These are phyloP conservation scores for Hyphopichia homilentoma DNA, from an alignment of 805 yeast species.

Conservation along the genomic window DNA sequence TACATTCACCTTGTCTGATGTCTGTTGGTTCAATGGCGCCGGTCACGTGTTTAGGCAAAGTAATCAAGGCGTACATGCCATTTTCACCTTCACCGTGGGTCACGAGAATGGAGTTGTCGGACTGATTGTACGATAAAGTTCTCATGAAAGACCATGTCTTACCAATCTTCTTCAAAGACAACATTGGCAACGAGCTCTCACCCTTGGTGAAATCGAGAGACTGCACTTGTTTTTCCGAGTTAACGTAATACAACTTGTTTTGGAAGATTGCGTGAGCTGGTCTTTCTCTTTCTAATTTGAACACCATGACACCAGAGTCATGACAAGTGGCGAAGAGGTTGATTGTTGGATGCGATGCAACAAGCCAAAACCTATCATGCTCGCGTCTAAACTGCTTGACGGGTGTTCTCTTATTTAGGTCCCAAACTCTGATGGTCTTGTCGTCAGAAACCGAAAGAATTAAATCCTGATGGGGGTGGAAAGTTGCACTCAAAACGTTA, in stretches of 20 bases:
- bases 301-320: conserved; percentile 96
- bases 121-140: conserved; percentile 84
- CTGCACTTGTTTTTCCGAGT: conserved; percentile 83
- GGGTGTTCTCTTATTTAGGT: conserved; percentile 86
- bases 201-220: conserved; percentile 64
- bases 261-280: conserved; percentile 80
- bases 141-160: conserved; percentile 83
- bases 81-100: conserved; percentile 71
- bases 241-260: conserved; percentile 71
- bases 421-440: conserved; percentile 96
- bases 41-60: conserved; percentile 79
- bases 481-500: conserved; percentile 81
- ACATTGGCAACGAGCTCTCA: conserved; percentile 69
- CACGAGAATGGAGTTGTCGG: conserved; percentile 81
- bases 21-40: conserved; percentile 95
- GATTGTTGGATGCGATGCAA: conserved; percentile 83
- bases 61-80: conserved; percentile 67
- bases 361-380: conserved; percentile 90
- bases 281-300: conserved; percentile 95
- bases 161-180: conserved; percentile 81
- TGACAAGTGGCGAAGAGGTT: conserved; percentile 95
- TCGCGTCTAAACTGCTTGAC: conserved; percentile 94
- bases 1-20: conserved; percentile 74
- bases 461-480: conserved; percentile 91
- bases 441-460: conserved; percentile 94